These are phyloP conservation scores for Apium graveolens DNA, from an alignment of 129 eudicot species.

Conservation along the genomic window DNA sequence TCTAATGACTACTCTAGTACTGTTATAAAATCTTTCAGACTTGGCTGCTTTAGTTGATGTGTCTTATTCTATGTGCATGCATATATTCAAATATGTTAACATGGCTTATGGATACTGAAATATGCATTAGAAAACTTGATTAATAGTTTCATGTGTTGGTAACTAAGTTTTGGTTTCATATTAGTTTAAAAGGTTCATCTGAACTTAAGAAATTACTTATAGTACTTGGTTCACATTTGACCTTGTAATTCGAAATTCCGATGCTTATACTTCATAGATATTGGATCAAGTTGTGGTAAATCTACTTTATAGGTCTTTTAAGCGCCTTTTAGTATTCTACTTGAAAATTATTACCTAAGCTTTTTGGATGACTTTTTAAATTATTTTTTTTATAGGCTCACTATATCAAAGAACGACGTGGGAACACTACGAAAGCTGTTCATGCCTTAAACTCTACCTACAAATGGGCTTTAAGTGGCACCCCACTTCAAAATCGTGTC, in stretches of 20 bases:
- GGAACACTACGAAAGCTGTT: no score
- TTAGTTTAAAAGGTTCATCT: not conserved
- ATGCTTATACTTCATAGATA: no score
- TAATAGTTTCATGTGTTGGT: no score
- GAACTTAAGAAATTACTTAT: not conserved
- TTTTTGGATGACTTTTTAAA: not conserved
- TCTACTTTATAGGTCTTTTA: not conserved
- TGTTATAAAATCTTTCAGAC: not conserved
- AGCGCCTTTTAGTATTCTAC: not conserved
- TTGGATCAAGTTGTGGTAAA: not conserved
- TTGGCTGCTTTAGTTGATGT: not conserved
- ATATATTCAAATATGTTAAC: no score
- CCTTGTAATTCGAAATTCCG: no score
- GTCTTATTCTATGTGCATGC: no score
- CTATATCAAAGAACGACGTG: no score
- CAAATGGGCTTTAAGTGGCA: slow-evolving; percentile 99
- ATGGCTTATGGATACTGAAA: no score
- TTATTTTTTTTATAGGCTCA: not conserved
- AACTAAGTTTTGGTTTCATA: no score
- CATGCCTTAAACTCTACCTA: slow-evolving; percentile 77
- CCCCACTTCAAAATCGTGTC: slow-evolving; percentile 96
- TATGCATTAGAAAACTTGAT: no score
- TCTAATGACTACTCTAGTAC: not conserved
- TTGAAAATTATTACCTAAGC: not conserved
- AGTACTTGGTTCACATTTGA: no score